Base-by-base conservation (phyloP, 805 yeast genomes). In the Diddensiella santjacobensis region DNA sequence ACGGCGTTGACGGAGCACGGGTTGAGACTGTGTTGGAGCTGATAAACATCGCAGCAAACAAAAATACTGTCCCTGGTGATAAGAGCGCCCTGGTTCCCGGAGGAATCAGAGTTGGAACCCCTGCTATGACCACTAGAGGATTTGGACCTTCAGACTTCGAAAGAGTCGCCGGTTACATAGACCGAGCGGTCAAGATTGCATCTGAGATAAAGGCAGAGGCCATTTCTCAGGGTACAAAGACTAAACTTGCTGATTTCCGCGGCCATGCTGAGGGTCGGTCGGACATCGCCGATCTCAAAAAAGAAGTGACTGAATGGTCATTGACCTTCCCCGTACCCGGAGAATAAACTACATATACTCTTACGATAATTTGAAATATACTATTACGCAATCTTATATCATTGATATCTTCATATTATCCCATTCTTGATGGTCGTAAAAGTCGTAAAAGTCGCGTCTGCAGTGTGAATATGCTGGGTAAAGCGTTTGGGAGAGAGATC, bases 91-190 rank as follows among this genome's bases (percentile, higher is more conserved):
- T 91, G 52, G 88, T 87, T 66, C 99, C 99, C 63, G 87, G 95
- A 53, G 99, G 99, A 60, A 74, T 91, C 57, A 85, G 99, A 75
- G 84, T 91, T 53, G 99, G 99, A 61, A 87, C 98, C 15, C 99
- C 99, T 50, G 98, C 98, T 42, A 91, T 91, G 98, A 84, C 97
- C 48, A 88, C 97, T 45, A 83, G 99, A 74, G 97, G 96, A 41
- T 84, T 91, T 64, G 79, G 79, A 45, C 78, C 75, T 53, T 77
- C 71, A 48, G 98, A 91, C 61, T 91, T 91, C 64, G 81, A 74
- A 54, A 77, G 78, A 65, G 93, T 91, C 49, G 91, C 90, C 38
- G 78, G 74, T 46, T 88, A 78, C 73, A 86, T 91, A 62, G 86
- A 85, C 64, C 70, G 72, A 57, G 95, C 96, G 31, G 89, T 87